Evolutionary conservation across 257 asterid species (phyloP).

Genomic region (Solanum bulbocastanum): DNA sequence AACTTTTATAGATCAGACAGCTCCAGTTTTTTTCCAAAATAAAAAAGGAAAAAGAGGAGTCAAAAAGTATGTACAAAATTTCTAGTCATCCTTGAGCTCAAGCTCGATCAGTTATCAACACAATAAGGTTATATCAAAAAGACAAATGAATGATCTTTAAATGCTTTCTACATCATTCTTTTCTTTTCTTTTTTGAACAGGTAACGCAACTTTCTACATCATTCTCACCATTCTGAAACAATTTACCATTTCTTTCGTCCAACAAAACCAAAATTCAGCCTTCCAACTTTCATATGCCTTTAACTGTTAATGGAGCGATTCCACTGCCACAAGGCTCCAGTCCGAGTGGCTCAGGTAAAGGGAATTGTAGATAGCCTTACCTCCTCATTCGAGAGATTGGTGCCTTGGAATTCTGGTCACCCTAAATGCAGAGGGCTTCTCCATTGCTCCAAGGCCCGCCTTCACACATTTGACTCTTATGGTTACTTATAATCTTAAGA

Average conservation of each 20-base stretch:
- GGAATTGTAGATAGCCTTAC: not conserved
- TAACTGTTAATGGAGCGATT: not conserved
- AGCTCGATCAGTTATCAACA: not conserved
- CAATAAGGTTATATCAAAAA: not conserved
- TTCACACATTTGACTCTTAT: not conserved
- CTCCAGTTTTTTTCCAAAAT: not conserved
- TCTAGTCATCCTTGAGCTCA: not conserved
- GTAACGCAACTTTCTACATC: no score
- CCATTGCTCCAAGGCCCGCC: not conserved
- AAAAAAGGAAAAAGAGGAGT: not conserved
- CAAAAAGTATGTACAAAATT: not conserved
- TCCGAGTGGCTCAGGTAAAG: not conserved
- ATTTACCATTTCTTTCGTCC: not conserved
- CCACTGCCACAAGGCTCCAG: not conserved
- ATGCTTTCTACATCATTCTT: not conserved
- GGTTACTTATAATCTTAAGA: not conserved
- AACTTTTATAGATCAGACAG: not conserved
- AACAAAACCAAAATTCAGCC: not conserved
- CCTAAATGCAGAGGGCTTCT: not conserved
- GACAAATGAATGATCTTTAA: not conserved
- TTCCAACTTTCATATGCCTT: not conserved
- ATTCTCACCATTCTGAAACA: not conserved
- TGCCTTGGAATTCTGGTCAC: not conserved
- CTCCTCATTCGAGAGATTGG: not conserved
- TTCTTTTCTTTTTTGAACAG: no score